A percentile compares a stretch with the other conserved stretches of the same genome.
Evolutionary conservation across 2,329 filamentous ascomycete species (phyloP).

Genomic region (Seiridium unicorne): DNA sequence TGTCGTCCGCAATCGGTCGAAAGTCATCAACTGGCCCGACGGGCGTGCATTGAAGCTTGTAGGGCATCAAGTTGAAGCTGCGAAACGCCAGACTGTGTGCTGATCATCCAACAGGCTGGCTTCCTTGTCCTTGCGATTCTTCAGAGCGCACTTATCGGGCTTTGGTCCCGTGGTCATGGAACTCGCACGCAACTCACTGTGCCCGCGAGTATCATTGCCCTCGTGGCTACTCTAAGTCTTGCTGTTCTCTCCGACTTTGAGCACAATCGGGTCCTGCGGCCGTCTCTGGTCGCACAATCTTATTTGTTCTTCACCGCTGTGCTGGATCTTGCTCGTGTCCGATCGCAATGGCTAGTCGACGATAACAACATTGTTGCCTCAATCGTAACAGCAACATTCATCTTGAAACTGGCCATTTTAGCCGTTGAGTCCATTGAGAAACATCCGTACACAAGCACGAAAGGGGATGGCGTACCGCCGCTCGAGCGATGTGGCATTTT

Average conservation of each 20-base stretch:
- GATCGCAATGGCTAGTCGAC: constrained; percentile 1
- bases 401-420: not conserved
- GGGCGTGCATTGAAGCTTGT: constrained; percentile 3
- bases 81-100: no score
- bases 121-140: not conserved
- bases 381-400: not conserved
- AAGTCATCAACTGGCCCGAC: not conserved
- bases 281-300: not conserved
- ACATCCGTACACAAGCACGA: not conserved
- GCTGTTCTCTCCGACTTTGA: not conserved
- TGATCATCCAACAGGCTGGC: not conserved
- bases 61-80: not conserved
- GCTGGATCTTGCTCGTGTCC: not conserved
- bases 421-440: not conserved
- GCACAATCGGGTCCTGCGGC: not conserved
- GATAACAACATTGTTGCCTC: not conserved
- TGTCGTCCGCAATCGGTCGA: not conserved
- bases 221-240: not conserved
- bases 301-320: constrained; percentile 1
- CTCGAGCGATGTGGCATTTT: constrained; percentile 4
- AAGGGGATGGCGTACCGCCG: not conserved
- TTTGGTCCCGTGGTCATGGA: not conserved
- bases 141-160: not conserved
- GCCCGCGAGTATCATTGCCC: not conserved
- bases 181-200: not conserved